These are phyloP conservation scores for Solanum piurae DNA, from an alignment of 257 asterid genomes.

Conservation along the genomic window DNA sequence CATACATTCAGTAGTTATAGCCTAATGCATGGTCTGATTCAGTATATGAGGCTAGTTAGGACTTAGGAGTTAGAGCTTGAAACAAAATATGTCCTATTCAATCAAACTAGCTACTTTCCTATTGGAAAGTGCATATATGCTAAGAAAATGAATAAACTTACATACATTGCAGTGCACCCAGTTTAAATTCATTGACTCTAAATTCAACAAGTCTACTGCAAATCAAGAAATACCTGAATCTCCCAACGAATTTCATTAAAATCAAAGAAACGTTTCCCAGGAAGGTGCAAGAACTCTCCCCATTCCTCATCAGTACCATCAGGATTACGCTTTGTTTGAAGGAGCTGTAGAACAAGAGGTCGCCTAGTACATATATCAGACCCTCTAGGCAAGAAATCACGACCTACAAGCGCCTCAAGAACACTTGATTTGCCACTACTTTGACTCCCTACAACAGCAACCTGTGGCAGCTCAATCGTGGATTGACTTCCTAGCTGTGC, in stretches of 20 bases:
- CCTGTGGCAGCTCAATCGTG: conserved; percentile 83
- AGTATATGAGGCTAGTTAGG: neutral
- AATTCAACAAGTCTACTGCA: neutral
- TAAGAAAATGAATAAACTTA: neutral
- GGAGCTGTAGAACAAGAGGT: conserved; percentile 80
- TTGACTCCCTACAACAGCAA: conserved; percentile 96
- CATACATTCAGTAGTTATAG: neutral
- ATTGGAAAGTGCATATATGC: neutral
- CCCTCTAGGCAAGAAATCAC: conserved; percentile 95
- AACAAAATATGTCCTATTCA: neutral
- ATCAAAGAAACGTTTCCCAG: conserved; percentile 53
- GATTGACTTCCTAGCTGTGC: conserved; percentile 75
- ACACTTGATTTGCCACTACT: conserved; percentile 99
- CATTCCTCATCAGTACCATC: conserved; percentile 55
- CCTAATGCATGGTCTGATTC: neutral
- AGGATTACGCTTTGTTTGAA: conserved; percentile 38
- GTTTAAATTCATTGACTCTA: neutral
- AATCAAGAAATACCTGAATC: conserved; percentile 50
- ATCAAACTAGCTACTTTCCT: neutral
- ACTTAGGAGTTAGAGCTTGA: neutral
- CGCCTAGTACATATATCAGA: conserved; percentile 86
- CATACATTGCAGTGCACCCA: neutral
- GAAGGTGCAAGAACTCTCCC: conserved; percentile 90
- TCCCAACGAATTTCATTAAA: conserved; percentile 67
- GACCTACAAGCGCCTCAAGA: conserved; percentile 91